Evolutionary conservation across 148 eudicot genomes (phyloP).

Genomic region (Heliamphora exappendiculata): DNA sequence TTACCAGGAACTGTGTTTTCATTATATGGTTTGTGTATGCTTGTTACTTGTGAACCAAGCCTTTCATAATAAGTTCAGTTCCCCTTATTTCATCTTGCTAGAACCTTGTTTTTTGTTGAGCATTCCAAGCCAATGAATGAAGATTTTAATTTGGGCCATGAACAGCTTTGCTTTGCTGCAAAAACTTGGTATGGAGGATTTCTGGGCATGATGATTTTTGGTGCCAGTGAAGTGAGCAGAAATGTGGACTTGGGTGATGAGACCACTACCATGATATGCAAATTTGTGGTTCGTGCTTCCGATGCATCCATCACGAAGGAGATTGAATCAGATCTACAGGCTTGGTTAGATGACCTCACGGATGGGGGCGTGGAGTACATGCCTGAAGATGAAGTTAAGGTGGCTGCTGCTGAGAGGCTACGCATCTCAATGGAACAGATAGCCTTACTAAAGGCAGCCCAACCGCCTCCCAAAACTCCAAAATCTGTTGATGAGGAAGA

Average conservation of each 20-base stretch:
- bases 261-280: constrained; percentile 90
- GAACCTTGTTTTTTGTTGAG: not conserved
- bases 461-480: constrained; percentile 49
- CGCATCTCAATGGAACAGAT: constrained; percentile 78
- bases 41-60: not conserved
- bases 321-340: constrained; percentile 74
- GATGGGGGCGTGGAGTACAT: constrained; percentile 92
- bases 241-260: constrained; percentile 97
- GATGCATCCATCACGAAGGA: constrained; percentile 85
- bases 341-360: constrained; percentile 89
- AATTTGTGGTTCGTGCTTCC: constrained; percentile 88
- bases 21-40: not conserved
- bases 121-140: not conserved
- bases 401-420: constrained; percentile 78
- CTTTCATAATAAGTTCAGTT: no score
- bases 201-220: constrained; percentile 93
- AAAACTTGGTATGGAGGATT: constrained; percentile 98
- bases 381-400: constrained; percentile 93
- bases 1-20: not conserved
- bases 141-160: not conserved
- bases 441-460: constrained; percentile 83
- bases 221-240: constrained; percentile 94
- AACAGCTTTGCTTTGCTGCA: constrained; percentile 89
- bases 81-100: not conserved
- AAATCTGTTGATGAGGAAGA: constrained; percentile 45